A percentile compares a stretch with the other conserved stretches of the same genome.
Conservation (phyloP, 2,329 filamentous ascomycete genomes). For the Epichloe sylvatica region DNA sequence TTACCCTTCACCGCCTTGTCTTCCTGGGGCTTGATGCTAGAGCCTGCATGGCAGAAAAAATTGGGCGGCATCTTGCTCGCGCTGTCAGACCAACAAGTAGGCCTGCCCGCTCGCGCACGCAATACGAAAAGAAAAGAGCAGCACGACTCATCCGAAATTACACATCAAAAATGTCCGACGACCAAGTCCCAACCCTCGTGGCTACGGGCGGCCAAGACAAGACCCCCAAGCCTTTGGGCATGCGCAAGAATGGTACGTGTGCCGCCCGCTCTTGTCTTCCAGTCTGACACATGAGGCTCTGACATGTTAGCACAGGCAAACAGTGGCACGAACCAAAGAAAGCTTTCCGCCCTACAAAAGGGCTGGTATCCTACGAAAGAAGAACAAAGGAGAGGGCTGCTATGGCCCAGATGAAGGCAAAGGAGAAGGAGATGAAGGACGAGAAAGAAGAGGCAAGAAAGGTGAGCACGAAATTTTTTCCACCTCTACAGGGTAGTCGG, state of each 20-base stretch:
- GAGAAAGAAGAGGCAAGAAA: conserved; percentile 85
- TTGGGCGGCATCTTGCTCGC: neutral
- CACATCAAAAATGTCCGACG: conserved; percentile 3
- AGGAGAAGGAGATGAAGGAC: conserved; percentile 89
- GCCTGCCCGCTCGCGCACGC: neutral
- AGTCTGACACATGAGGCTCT: conserved; percentile 4
- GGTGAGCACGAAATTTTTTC: conserved; percentile 33
- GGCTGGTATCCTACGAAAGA: conserved; percentile 66
- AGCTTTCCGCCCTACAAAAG: conserved; percentile 69
- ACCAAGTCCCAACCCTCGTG: neutral
- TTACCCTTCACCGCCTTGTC: conserved; percentile 1
- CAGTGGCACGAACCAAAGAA: conserved; percentile 80
- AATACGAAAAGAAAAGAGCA: neutral
- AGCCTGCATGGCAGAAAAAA: conserved; percentile 2
- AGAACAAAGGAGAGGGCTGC: conserved; percentile 56
- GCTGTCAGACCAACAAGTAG: neutral
- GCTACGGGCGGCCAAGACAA: conserved; percentile 14
- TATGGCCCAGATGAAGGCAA: conserved; percentile 68
- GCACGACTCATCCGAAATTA: neutral
- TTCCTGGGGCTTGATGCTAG: neutral
- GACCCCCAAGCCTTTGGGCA: conserved; percentile 37
- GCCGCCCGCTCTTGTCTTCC: neutral
- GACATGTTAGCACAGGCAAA: conserved; percentile 51
- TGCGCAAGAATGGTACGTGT: conserved; percentile 69
- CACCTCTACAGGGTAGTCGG: neutral